Conservation (phyloP, 768 basidiomycete genomes). For the Pleurotus eryngii region DNA sequence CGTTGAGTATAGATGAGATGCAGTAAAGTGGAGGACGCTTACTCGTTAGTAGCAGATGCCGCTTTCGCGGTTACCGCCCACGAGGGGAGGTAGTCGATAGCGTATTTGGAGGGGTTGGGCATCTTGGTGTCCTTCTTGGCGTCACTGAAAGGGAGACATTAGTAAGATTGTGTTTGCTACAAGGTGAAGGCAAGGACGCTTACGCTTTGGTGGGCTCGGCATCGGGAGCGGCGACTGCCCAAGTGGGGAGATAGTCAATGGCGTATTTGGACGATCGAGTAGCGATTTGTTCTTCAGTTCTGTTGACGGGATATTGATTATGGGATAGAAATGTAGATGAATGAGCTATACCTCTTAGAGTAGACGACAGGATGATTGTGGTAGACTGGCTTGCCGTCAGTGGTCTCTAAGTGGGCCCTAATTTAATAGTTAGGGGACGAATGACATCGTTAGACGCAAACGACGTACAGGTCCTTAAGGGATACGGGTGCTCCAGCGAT, state of each 20-base stretch:
- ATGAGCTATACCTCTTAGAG: not conserved
- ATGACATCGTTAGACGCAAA: not conserved
- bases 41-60: not conserved
- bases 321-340: not conserved
- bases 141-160: not conserved
- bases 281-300: not conserved
- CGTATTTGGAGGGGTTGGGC: not conserved
- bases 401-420: not conserved
- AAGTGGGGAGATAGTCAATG: conserved; percentile 5
- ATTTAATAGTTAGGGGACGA: not conserved
- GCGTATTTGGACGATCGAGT: conserved; percentile 6
- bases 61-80: not conserved
- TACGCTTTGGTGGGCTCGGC: not conserved
- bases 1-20: not conserved
- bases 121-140: not conserved
- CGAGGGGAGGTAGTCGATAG: conserved; percentile 4
- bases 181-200: not conserved
- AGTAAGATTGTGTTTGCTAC: not conserved
- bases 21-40: not conserved
- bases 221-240: conserved; percentile 3
- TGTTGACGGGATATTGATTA: not conserved
- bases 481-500: not conserved
- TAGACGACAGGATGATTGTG: not conserved
- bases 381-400: conserved; percentile 3
- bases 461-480: not conserved